Evolutionary conservation across 2,329 filamentous ascomycete species (phyloP), one percentile per base, ranked within the genome.

Genomic region (Aspergillus spinulosporus): DNA sequence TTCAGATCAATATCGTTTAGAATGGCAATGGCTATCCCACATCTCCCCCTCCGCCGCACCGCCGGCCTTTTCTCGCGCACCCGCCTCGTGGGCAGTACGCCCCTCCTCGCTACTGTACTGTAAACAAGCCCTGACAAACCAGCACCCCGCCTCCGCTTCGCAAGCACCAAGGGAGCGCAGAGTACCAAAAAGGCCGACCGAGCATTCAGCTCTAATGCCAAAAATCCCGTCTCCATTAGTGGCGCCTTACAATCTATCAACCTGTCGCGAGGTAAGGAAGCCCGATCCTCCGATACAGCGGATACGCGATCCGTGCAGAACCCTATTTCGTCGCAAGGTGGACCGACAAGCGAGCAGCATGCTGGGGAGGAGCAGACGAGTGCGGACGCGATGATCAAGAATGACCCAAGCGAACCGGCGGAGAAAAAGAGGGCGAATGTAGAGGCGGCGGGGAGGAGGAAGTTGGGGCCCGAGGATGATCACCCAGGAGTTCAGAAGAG

Each of bases 351-450:
- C 9, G 56, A 49, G 46, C 21, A 15, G 21, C 47, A 62, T 43
- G 42, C 54, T 53, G 43, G 57, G 11, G 53, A 59, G 50, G 49
- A 53, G 53, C 53, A 49, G 45, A 56, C 49, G 8, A 28, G 29
- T 14, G 39, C 49, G 26, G 54, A 56, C 50, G 40, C 42, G 26
- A 29, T 39, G 51, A 51, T 55, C 21, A 55, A 58, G 34, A 58
- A 58, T 43, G 44, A 58, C 37, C 51, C 46, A 2, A 9, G n/a
- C 4, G 45, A 50, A n/a, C 21, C 45, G 4, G 15, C 2, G 5
- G 50, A 45, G 51, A 54, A 42, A n/a, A 57, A 57, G 32, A 44
- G 55, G 26, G 32, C 26, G 50, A 57, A 51, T 56, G 53, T 56
- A 3, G 53, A 56, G 42, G 40, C 5, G 47, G 47, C 40, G 31